Percentiles rank a stretch among this genome's conserved stretches.
Evolutionary conservation across 345 rosid species (phyloP).

Genomic region (Eucalyptus decipiens): DNA sequence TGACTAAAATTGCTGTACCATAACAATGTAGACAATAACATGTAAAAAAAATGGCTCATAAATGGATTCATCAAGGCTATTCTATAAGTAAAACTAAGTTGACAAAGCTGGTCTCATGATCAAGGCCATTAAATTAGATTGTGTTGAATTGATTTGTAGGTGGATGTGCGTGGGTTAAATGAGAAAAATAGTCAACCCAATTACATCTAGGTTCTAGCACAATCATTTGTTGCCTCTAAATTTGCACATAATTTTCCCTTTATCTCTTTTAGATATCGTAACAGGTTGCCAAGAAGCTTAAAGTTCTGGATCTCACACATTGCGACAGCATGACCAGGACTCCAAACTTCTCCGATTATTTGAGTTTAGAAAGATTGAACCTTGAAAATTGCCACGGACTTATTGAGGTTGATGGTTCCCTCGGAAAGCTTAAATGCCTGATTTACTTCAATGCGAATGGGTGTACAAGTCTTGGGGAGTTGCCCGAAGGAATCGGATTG

Average conservation of each 20-base stretch:
- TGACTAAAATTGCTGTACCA: background rate
- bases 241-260: background rate
- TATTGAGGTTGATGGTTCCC: constrained; percentile 6
- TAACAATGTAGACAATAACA: background rate
- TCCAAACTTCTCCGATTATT: constrained; percentile 2
- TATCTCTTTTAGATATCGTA: too few relatives aligned
- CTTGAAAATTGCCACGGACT: constrained; percentile 8
- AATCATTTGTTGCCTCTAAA: too few relatives aligned
- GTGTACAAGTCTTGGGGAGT: too few relatives aligned
- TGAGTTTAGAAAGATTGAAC: constrained; percentile 4
- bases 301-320: constrained; percentile 5
- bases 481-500: too few relatives aligned
- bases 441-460: too few relatives aligned
- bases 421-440: background rate
- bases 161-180: background rate
- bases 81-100: background rate
- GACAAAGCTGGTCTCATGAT: background rate
- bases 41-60: background rate
- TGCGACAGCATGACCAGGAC: background rate
- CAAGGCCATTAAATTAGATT: background rate
- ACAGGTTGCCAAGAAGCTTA: constrained; percentile 4
- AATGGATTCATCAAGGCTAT: background rate
- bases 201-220: too few relatives aligned
- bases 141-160: background rate
- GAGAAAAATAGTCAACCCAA: background rate